phyloP scores from a whole-genome alignment of 2,329 filamentous ascomycete species.

The Penicillium concentricum region DNA sequence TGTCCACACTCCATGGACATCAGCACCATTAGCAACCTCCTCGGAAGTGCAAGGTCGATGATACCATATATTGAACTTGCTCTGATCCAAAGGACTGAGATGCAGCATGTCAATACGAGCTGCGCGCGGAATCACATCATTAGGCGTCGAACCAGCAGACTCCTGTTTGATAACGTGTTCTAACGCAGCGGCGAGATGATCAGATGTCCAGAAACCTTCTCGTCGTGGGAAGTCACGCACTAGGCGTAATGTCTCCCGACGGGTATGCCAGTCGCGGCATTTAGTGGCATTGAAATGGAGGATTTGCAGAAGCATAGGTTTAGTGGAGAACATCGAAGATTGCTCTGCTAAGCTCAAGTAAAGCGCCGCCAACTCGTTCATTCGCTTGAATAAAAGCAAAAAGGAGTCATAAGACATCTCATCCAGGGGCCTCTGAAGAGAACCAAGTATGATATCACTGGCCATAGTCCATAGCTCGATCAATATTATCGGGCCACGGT shows the following conservation, averaged over 20 bases:
- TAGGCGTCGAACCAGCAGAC: neutral
- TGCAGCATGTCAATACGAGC: slow-evolving; percentile 1
- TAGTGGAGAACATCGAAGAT: neutral
- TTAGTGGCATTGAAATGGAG: neutral
- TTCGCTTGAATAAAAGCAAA: neutral
- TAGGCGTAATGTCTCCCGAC: neutral
- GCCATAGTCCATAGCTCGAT: neutral
- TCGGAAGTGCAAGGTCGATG: neutral
- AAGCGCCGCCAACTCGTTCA: neutral
- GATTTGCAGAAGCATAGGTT: neutral
- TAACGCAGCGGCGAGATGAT: neutral
- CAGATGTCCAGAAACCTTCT: slow-evolving; percentile 1
- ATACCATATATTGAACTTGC: neutral
- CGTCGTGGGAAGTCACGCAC: neutral
- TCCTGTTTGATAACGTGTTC: neutral
- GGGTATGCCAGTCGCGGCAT: slow-evolving; percentile 2
- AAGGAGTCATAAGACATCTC: neutral
- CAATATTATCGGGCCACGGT: neutral
- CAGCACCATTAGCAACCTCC: neutral
- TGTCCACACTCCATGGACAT: neutral
- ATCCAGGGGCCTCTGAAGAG: neutral
- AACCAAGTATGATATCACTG: neutral
- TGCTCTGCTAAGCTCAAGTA: neutral
- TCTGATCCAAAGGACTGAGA: neutral
- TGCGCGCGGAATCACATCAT: neutral